Base-by-base conservation (phyloP, 1,284 basidiomycete species). In the Ceratobasidium sp. region DNA sequence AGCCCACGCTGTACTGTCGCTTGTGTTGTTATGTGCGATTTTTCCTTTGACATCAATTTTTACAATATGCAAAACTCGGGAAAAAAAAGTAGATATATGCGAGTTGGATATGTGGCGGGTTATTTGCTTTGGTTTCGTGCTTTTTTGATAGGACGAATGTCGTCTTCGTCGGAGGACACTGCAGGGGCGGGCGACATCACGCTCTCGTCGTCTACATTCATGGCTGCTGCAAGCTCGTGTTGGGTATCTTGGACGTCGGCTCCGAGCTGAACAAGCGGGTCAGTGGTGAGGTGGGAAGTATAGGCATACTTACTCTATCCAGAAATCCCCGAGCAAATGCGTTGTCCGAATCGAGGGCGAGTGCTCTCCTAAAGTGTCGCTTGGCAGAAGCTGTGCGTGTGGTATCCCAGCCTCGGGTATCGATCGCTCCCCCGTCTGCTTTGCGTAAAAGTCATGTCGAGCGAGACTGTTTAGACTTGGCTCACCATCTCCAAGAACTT, bases 291-390 rank as follows among this genome's bases (percentile, higher is more conserved):
- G 23, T 18, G 25, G 23, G 16, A 44, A 36, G 21, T 4, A 38
- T 11, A 14, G 4, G 9, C 25, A 14, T 8, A 69, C 78, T 72
- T 78, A 89, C 88, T 83, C 86, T 84, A 60, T 81, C 78, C 58
- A 86, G 77, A 79, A 88, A 88, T 0, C 81, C 80, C 59, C 81
- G 80, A 7, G 86, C 84, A 5, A 90, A 82, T 9, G 78, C 75
- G 71, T 88, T 88, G n/a, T 84, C 82, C 11, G 86, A 83, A 75
- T 92, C 88, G 51, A 92, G 79, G 2, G 79, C 76, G 74, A 82
- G 83, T 42, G 88, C 86, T 53, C 87, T 87, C 76, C 87, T 86
- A 48, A 92, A 83, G 78, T 90, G 87, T 7, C 83, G 80, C 76
- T 86, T 86, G 36, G 91, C 88, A 49, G 87, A 85, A 62, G 85